A percentile compares a stretch with the other conserved stretches of the same genome.
phyloP scores from a whole-genome alignment of 2,329 filamentous ascomycete genomes.

The Colletotrichum lini region DNA sequence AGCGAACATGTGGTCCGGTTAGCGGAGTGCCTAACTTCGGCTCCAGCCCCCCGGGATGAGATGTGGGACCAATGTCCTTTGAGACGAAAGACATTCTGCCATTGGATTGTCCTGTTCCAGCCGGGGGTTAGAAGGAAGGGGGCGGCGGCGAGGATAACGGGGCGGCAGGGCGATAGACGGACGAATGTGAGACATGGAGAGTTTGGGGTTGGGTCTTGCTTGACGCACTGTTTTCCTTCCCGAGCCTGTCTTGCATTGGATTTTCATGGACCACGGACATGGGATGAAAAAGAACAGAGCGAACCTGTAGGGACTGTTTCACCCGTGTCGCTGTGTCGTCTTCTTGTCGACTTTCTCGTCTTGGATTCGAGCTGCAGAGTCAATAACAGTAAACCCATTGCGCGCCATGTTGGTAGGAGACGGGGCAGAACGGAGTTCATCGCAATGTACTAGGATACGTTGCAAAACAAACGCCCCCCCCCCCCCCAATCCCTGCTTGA shows the following conservation, averaged over 20 bases:
- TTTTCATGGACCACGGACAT: neutral
- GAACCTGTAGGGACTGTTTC: neutral
- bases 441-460: neutral
- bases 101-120: neutral
- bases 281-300: neutral
- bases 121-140: neutral
- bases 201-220: constrained; percentile 31
- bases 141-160: neutral
- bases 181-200: constrained; percentile 33
- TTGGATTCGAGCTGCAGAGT: neutral
- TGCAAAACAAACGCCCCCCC: neutral
- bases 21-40: neutral
- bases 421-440: neutral
- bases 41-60: neutral
- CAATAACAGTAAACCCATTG: too few species aligned
- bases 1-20: neutral
- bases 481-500: neutral
- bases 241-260: constrained; percentile 1
- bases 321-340: neutral
- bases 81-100: neutral
- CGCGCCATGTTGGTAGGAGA: neutral
- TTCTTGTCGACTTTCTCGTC: neutral
- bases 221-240: constrained; percentile 25
- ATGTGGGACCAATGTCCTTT: neutral
- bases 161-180: constrained; percentile 5